phyloP scores from a whole-genome alignment of 306 rosid species.

The Prunus mira region DNA sequence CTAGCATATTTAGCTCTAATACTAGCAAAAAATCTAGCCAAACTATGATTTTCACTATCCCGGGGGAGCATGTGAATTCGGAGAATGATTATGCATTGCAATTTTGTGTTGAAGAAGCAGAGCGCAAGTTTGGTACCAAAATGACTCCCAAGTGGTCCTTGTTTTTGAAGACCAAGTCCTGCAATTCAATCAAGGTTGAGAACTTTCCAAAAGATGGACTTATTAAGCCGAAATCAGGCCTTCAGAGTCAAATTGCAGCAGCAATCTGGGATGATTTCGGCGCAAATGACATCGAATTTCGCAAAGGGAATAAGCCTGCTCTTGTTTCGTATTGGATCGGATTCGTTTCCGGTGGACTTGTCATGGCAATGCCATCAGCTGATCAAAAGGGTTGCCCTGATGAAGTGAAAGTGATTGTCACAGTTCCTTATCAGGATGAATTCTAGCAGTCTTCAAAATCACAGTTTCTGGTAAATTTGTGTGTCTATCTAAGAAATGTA shows the following conservation, averaged over 20 bases:
- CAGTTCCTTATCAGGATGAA: conserved; percentile 2
- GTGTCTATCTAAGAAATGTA: not conserved
- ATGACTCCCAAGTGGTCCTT: conserved; percentile 23
- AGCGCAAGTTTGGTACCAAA: conserved; percentile 21
- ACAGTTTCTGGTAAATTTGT: not conserved
- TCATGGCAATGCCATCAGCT: conserved; percentile 26
- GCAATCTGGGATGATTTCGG: conserved; percentile 46
- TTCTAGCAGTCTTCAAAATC: not conserved
- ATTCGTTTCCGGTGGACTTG: conserved; percentile 22
- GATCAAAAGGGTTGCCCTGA: conserved; percentile 14
- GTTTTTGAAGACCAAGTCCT: conserved; percentile 14
- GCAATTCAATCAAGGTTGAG: conserved; percentile 23
- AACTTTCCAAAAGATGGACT: conserved; percentile 14
- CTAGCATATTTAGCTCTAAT: conserved; percentile 12
- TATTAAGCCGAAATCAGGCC: not conserved
- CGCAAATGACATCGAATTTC: conserved; percentile 34
- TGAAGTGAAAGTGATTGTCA: conserved; percentile 20
- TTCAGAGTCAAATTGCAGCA: not conserved
- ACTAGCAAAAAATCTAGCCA: conserved; percentile 24
- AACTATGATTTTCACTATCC: conserved; percentile 34
- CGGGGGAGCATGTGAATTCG: not conserved
- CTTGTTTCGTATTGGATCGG: conserved; percentile 52
- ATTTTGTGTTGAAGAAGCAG: conserved; percentile 41
- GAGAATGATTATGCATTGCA: conserved; percentile 22
- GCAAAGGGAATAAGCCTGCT: conserved; percentile 34